Base-by-base conservation (phyloP, 306 rosid genomes). In the Vachellia pachyceras region DNA sequence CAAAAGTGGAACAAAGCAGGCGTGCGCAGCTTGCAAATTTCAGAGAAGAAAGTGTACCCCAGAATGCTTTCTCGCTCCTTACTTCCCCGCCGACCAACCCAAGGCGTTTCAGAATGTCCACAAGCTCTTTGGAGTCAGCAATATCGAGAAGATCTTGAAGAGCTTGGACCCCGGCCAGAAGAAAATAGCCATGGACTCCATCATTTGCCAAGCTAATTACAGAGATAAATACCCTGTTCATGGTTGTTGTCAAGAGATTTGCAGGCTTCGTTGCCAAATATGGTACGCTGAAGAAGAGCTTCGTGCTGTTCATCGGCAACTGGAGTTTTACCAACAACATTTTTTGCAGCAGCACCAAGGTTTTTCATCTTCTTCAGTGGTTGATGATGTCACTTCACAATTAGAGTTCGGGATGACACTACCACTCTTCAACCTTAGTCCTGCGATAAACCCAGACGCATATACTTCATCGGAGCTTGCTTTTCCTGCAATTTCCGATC, bases 21-120 rank as follows among this genome's bases (percentile, higher is more conserved):
- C 97, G 41, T 92, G 97, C 66, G 94, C 95, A 1, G 94, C 95
- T 1, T 92, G 97, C 86, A 92, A 89, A 71, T 86, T 70, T 73
- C 97, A 88, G 57, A 82, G 97, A 57, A 77, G 95, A 78, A 88
- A 85, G 67, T 92, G 97, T 88, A 86, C 91, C 9, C 18, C 90
- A 5, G 92, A 89, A 49, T 92, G 97, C 69, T 81, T 72, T 54
- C 85, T 90, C 29, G 94, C 97, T 8, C 95, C 94, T 0, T 91
- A 80, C 68, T 92, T 92, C 85, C 97, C 97, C 7, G 83, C 94
- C 3, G 95, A 90, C 52, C 95, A 92, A 60, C 94, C 92, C 6
- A 89, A 89, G 9, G 8, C 83, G 33, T 92, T 91, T 47, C 90
- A 39, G 5, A 89, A 92, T 64, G 95, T 91, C 1, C 97, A 92